Evolutionary conservation across 805 yeast species (phyloP).

Genomic region (Yarrowia sp.): DNA sequence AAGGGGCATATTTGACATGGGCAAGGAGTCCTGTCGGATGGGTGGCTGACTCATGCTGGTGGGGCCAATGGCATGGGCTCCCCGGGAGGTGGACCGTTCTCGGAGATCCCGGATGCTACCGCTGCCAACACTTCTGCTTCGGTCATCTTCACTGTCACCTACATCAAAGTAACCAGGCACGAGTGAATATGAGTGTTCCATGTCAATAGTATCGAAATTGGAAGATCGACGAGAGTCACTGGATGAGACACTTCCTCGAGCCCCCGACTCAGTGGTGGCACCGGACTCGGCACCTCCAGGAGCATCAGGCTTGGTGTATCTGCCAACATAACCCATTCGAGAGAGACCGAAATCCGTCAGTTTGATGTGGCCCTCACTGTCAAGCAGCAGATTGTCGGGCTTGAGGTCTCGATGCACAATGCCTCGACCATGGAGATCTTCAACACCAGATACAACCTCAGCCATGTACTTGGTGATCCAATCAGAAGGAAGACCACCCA

Average conservation of each 20-base stretch:
- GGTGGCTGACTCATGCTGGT: neutral
- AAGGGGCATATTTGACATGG: slow-evolving; percentile 61
- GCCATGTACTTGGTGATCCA: slow-evolving; percentile 84
- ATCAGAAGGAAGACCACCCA: slow-evolving; percentile 78
- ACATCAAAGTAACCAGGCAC: slow-evolving; percentile 23
- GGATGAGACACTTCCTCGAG: slow-evolving; percentile 9
- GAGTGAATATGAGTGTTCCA: slow-evolving; percentile 9
- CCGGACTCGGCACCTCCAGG: neutral
- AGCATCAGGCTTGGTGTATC: slow-evolving; percentile 48
- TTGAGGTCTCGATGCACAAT: slow-evolving; percentile 93
- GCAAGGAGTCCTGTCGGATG: neutral
- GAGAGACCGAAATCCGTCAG: slow-evolving; percentile 94
- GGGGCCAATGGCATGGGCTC: neutral
- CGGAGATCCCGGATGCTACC: neutral
- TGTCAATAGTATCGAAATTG: slow-evolving; percentile 18
- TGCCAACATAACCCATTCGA: slow-evolving; percentile 79
- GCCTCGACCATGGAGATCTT: slow-evolving; percentile 82
- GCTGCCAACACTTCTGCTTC: neutral
- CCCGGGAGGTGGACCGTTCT: slow-evolving; percentile 4
- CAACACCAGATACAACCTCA: slow-evolving; percentile 86
- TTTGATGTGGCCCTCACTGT: slow-evolving; percentile 81
- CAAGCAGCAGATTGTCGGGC: slow-evolving; percentile 90
- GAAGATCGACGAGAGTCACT: slow-evolving; percentile 23
- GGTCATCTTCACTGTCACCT: slow-evolving; percentile 3
- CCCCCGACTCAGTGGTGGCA: slow-evolving; percentile 9